phyloP scores from a whole-genome alignment of 768 basidiomycete species.

The Psilocybe azurescens region DNA sequence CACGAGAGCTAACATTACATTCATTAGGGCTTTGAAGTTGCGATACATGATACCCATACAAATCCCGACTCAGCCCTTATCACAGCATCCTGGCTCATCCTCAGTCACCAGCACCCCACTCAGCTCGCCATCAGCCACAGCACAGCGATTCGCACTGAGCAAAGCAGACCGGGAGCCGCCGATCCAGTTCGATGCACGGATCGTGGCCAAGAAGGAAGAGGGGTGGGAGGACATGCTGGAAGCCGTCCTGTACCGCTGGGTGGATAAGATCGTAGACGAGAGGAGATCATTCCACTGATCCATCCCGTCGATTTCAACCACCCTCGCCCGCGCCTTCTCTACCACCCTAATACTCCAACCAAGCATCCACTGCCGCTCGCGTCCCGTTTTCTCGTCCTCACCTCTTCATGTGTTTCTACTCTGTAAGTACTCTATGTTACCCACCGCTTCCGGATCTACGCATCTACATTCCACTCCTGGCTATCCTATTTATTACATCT shows the following conservation, averaged over 20 bases:
- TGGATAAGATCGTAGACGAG: slow-evolving; percentile 72
- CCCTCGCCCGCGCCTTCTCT: background rate
- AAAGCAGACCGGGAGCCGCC: slow-evolving; percentile 48
- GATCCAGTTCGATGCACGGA: slow-evolving; percentile 71
- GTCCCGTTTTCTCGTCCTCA: background rate
- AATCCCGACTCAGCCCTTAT: slow-evolving; percentile 45
- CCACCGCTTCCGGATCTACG: background rate
- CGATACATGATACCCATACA: slow-evolving; percentile 80
- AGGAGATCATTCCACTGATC: slow-evolving; percentile 36
- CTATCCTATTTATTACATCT: slow-evolving; percentile 5
- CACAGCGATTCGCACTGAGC: slow-evolving; percentile 34
- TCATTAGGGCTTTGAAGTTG: slow-evolving; percentile 73
- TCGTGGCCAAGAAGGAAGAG: slow-evolving; percentile 73
- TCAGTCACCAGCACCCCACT: slow-evolving; percentile 28
- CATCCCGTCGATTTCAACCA: background rate
- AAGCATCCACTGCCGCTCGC: background rate
- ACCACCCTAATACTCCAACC: background rate
- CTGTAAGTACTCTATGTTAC: background rate
- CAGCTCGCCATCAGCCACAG: slow-evolving; percentile 36
- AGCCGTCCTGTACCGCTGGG: slow-evolving; percentile 65
- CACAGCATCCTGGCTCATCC: slow-evolving; percentile 21
- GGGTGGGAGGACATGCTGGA: slow-evolving; percentile 89
- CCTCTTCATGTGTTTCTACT: background rate
- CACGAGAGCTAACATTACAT: background rate
- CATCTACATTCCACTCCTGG: background rate